A percentile compares a stretch with the other conserved stretches of the same genome.
These are phyloP conservation scores for Fusarium nanum DNA, from an alignment of 2,329 filamentous ascomycete genomes.

Conservation along the genomic window DNA sequence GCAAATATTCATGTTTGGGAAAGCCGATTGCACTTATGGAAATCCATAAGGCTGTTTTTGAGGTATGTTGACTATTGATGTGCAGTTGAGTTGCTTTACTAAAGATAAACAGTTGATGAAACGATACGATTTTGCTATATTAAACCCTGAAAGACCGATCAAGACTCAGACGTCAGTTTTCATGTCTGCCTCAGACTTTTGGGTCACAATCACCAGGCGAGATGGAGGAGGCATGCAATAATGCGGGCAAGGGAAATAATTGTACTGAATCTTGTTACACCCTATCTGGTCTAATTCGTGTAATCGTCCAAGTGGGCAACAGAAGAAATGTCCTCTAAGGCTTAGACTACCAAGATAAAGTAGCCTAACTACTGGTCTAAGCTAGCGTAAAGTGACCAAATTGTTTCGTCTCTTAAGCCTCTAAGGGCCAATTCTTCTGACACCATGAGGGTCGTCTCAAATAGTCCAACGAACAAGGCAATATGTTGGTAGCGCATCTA, in stretches of 20 bases:
- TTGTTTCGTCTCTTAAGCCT: too few relatives aligned
- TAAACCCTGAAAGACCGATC: slow-evolving; percentile 51
- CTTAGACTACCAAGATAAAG: too few relatives aligned
- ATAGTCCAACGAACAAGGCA: background rate
- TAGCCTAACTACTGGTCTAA: too few relatives aligned
- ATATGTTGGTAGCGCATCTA: background rate
- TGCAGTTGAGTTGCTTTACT: background rate
- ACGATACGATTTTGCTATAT: slow-evolving; percentile 50
- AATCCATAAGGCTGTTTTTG: slow-evolving; percentile 60
- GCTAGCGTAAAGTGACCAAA: too few relatives aligned
- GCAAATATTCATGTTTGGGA: slow-evolving; percentile 59
- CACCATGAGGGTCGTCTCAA: background rate
- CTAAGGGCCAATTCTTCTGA: too few relatives aligned
- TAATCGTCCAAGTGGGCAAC: background rate
- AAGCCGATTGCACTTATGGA: slow-evolving; percentile 62
- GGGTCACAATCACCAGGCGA: slow-evolving; percentile 49
- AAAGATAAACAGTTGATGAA: slow-evolving; percentile 45
- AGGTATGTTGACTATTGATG: slow-evolving; percentile 50
- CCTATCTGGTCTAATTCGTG: background rate
- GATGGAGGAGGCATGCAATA: background rate
- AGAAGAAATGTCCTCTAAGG: too few relatives aligned
- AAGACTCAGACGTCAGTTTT: slow-evolving; percentile 51
- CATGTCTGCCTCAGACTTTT: slow-evolving; percentile 52
- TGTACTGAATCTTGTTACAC: background rate
- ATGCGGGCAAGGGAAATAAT: background rate